Percentiles rank a stretch among this genome's conserved stretches.
These are phyloP conservation scores for Helianthus tuberosus DNA, from an alignment of 129 eudicot species.

Conservation along the genomic window DNA sequence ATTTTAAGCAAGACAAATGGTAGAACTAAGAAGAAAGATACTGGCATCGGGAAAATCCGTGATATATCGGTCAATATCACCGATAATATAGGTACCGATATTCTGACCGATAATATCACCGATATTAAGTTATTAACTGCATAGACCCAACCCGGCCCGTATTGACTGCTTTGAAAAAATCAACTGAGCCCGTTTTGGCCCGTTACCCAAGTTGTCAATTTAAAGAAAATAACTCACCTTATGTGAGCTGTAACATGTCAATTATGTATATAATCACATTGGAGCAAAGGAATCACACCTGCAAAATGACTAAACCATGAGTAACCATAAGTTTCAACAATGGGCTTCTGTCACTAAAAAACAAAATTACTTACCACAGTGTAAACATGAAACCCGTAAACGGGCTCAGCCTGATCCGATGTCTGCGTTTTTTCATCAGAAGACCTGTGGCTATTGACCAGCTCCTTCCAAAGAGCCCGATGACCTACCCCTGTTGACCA, in stretches of 20 bases:
- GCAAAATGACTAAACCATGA: neutral
- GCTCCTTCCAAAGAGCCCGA: neutral
- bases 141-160: neutral
- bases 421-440: neutral
- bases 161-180: neutral
- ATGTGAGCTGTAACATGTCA: constrained; percentile 6
- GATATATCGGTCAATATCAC: too few species aligned
- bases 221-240: neutral
- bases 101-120: too few species aligned
- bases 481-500: constrained; percentile 12
- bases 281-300: constrained; percentile 10
- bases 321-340: neutral
- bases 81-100: too few species aligned
- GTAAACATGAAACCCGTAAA: neutral
- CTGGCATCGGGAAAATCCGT: too few species aligned
- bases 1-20: too few species aligned
- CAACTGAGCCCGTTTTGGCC: neutral
- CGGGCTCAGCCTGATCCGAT: neutral
- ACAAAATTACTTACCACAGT: constrained; percentile 5
- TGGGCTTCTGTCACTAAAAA: neutral
- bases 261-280: constrained; percentile 2
- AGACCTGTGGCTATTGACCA: neutral
- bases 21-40: too few species aligned
- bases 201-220: neutral
- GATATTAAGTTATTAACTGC: too few species aligned